Evolutionary conservation across 106 monocot genomes (phyloP), one percentile per base, ranked within the genome.

Genomic region (Ottelia alismoides): DNA sequence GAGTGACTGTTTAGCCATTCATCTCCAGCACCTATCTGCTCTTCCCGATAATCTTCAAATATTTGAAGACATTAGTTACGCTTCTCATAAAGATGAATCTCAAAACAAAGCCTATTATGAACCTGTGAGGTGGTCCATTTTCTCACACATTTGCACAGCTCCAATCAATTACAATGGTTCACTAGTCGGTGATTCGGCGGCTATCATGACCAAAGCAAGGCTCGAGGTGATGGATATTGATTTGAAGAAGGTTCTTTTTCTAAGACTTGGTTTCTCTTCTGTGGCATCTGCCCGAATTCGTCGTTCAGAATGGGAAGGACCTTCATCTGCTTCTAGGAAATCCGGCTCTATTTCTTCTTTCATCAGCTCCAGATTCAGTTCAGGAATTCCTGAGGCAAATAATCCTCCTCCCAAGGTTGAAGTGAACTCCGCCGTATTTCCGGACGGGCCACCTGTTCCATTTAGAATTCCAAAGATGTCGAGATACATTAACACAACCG

Each of bases 191-290:
- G 77, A 82, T 7, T 57, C 70, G 12, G 82, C 82, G 16, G 62
- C 64, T 20, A 51, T 86, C 20, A 82, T 89, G 28, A 89, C 83
- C 56, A 83, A 74, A 44, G 83, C 83, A 9, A 80, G 83, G 83
- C 60, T 89, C n/a, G 74, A 83, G 58, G 76, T 89, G 55, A 70
- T 22, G 49, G 74, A 76, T 35, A 22, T 74, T 0, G 65, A 78
- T 11, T n/a, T 69, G 64, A 78, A 57, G 57, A 78, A 70, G 20
- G 92, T 92, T 1, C 68, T 92, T 1, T 92, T 86, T 49, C 92
- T 92, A 2, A 35, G 66, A 40, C 86, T 92, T 7, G 86, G 86
- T 4, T 92, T 86, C 78, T 86, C 92, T 22, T 62, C 55, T 31
- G 35, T 86, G 30, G 72, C 70, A 9, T 65, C 73, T 2, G 78